Evolutionary conservation across 2,329 filamentous ascomycete species (phyloP), one percentile per base, ranked within the genome.

Genomic region (Sporothrix euskadiensis): DNA sequence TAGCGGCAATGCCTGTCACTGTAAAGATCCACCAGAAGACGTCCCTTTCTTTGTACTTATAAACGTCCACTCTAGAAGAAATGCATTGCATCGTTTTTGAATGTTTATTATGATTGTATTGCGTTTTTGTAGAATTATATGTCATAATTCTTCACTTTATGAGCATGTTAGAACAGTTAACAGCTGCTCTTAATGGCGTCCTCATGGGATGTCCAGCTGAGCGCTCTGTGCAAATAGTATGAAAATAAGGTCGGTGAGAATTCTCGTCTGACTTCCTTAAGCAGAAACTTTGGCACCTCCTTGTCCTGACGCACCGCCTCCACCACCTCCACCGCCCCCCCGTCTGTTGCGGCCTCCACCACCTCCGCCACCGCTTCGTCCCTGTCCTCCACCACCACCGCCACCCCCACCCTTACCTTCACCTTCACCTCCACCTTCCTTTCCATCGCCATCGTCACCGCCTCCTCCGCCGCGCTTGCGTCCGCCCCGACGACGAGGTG

Each of bases 401-500:
- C 72, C 71, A 2, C 69, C 73, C 0, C 71, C 74, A 8, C 75
- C 44, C 14, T 7, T 19, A 9, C 35, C 35, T 26, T 22, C 26
- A 39, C 68, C 71, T 16, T 54, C 35, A 35, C 61, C 47, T 63
- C 26, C 39, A 8, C 69, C 39, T 59, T 72, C 71, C 30, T 72
- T 72, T 14, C 22, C 63, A 19, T 69, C 71, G 1, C 69, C 71
- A 9, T 59, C 71, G 5, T 69, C 73, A 41, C 66, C 72, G 0
- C 72, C 71, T 4, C 69, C 73, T 0, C 71, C 74, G 12, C 75
- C 75, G 10, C 76, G 73, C 54, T 75, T 71, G 22, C 75, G 66
- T 26, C 75, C 72, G 19, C 76, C 75, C 57, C 72, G 73, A 10
- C 76, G 73, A 57, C 77, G 72, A 22, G 74, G 73, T 52, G 70